Evolutionary conservation across 2,329 filamentous ascomycete genomes (phyloP), one percentile per base, ranked within the genome.

Genomic region (Talaromyces islandicus): DNA sequence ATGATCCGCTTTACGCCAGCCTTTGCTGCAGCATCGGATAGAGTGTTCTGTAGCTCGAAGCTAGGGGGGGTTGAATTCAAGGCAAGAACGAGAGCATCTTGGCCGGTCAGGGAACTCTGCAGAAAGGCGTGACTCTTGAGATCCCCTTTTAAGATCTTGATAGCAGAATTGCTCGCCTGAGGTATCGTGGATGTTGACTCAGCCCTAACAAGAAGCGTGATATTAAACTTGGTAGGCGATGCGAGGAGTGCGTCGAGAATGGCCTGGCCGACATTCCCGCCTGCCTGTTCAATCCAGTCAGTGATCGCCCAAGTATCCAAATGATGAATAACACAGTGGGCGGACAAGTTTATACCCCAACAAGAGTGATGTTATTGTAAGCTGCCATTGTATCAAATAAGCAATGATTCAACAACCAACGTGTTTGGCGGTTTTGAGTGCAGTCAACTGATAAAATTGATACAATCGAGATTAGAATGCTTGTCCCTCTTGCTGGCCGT

Each of bases 1-100:
- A 60, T 60, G 19, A 60, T 56, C 29, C 54, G 43, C 43, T 60
- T 60, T 7, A 60, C 54, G 7, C 58, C 58, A 17, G 55, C 53
- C 17, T 32, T 48, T 14, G 58, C 58, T 7, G 58, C 58, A 43
- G 38, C 35, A 60, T 56, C 54, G 12, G 55, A 35, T 32, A 60
- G 30, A 14, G 25, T 51, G 25, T 53, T 38, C 32, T 60, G 53
- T 27, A 60, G 14, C 12, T 56, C 46, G n/a, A 60, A 51, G 7
- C 29, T 60, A 3, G 7, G 19, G 14, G 58, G 58, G 3, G 54
- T 60, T 29, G 27, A 29, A 27, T 53, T 55, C 25, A 60, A 24
- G 7, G 43, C 24, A 21, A 60, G 10, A 2, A 60, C 54, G 3
- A 60, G 58, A 4, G 46, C 54, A 35, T 60, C 58, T 51, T 60